Evolutionary conservation across 2,329 filamentous ascomycete genomes (phyloP).

Genomic region (Diaporthe helianthi): DNA sequence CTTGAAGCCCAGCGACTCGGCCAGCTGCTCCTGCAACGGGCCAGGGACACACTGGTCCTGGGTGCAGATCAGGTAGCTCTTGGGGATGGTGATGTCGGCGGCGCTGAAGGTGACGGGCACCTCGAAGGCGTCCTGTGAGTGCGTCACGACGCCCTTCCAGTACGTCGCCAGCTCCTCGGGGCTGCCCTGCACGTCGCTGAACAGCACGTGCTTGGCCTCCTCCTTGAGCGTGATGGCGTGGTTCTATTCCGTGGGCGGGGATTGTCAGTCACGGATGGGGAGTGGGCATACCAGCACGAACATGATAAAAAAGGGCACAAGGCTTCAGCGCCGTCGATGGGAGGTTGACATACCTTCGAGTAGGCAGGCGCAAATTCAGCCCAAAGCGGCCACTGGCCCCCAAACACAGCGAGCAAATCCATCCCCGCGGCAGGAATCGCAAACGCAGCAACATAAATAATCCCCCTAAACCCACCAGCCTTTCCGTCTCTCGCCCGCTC

Average conservation of each 20-base stretch:
- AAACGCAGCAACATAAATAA: constrained; percentile 33
- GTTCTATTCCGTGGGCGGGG: background rate
- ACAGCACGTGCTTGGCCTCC: constrained; percentile 32
- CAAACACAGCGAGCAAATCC: constrained; percentile 22
- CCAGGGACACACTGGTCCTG: constrained; percentile 29
- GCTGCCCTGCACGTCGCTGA: constrained; percentile 32
- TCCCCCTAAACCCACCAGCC: constrained; percentile 1
- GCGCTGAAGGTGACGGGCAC: constrained; percentile 32
- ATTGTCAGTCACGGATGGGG: background rate
- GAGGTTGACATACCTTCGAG: constrained; percentile 1
- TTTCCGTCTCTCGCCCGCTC: background rate
- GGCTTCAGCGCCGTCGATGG: background rate
- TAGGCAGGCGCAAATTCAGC: constrained; percentile 20
- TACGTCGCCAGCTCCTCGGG: constrained; percentile 30
- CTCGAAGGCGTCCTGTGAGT: constrained; percentile 37
- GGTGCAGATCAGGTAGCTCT: constrained; percentile 34
- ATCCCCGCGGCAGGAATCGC: constrained; percentile 12
- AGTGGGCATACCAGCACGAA: background rate
- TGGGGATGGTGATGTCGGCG: constrained; percentile 35
- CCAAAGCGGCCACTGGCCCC: constrained; percentile 31
- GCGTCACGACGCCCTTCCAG: constrained; percentile 30
- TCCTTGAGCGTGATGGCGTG: constrained; percentile 30
- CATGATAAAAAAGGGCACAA: background rate
- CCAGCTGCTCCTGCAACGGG: constrained; percentile 27
- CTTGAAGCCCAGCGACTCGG: constrained; percentile 24